Base-by-base conservation (phyloP, 352 stramenopile species). In the Pythium vanterpoolii region DNA sequence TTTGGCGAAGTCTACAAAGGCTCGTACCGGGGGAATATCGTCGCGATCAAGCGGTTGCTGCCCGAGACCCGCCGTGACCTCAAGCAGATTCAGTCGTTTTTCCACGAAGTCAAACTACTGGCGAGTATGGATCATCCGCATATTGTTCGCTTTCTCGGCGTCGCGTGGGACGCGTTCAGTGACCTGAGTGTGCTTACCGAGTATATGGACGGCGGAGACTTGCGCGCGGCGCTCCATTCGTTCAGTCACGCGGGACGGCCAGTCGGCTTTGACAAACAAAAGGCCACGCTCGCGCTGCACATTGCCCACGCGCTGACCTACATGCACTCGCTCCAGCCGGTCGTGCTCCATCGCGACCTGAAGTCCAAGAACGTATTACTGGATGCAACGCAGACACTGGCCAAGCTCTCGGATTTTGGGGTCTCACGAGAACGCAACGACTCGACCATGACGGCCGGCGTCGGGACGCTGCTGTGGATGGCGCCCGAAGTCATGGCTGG, bases 1-100 rank as follows among this genome's bases (percentile, higher is more conserved):
- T 89, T 85, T 53, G 76, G 74, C 5, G 74, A 87, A 61, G 74
- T 89, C 3, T 86, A 81, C 56, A 59, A 56, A n/a, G 79, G 76
- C 1, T 56, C 24, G 0, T 86, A 74, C 33, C 59, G 74, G 11
- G 47, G 57, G 18, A 34, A 69, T 10, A 34, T 57, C 1, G 74
- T 89, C 13, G 73, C 76, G 0, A 67, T 86, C 55, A 87, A 89
- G 67, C 72, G 68, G 52, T 40, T 89, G 26, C 73, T 82, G 24
- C 72, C 71, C 24, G 50, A 43, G 11, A 51, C 31, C 21, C 39
- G 52, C 30, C 52, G 48, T 11, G 47, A 59, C 8, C 19, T 56
- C 4, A 16, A 43, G 8, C 33, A 64, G 21, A 66, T 56, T 47
- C 42, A 55, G 18, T 47, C 45, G 19, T 65, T 74, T 19, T 33